phyloP scores from a whole-genome alignment of 2,329 filamentous ascomycete species.

The Fusarium graminum region DNA sequence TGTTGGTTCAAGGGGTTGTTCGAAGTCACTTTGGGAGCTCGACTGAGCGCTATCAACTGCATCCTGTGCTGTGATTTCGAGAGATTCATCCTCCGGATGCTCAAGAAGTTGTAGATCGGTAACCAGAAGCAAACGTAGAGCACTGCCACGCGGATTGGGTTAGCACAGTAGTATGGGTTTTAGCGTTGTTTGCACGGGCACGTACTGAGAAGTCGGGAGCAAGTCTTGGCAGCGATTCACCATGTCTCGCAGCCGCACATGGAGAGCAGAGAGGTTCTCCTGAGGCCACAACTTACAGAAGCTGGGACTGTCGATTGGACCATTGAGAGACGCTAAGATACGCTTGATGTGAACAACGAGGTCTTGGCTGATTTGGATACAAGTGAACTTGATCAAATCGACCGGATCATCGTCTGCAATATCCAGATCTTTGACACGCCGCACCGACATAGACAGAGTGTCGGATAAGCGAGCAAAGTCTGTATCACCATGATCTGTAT shows the following conservation, averaged over 20 bases:
- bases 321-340: slow-evolving; percentile 1
- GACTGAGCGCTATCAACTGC: background rate
- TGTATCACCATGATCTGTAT: slow-evolving; percentile 6
- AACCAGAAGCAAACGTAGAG: background rate
- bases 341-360: slow-evolving; percentile 43
- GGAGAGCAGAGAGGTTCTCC: slow-evolving; percentile 38
- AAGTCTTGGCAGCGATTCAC: slow-evolving; percentile 26
- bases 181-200: background rate
- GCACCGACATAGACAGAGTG: slow-evolving; percentile 13
- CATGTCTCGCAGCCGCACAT: slow-evolving; percentile 38
- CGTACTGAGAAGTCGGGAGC: slow-evolving; percentile 15
- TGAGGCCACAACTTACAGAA: slow-evolving; percentile 41
- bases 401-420: background rate
- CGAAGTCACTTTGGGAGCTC: background rate
- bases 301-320: slow-evolving; percentile 7
- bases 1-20: background rate
- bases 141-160: background rate
- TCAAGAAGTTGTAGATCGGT: slow-evolving; percentile 1
- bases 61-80: background rate
- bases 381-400: slow-evolving; percentile 33
- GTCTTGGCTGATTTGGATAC: slow-evolving; percentile 47
- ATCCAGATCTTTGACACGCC: slow-evolving; percentile 6
- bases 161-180: background rate
- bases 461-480: slow-evolving; percentile 22
- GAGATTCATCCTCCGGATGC: background rate